Conservation (phyloP, 2,329 filamentous ascomycete species). For the Talaromyces verruculosus region DNA sequence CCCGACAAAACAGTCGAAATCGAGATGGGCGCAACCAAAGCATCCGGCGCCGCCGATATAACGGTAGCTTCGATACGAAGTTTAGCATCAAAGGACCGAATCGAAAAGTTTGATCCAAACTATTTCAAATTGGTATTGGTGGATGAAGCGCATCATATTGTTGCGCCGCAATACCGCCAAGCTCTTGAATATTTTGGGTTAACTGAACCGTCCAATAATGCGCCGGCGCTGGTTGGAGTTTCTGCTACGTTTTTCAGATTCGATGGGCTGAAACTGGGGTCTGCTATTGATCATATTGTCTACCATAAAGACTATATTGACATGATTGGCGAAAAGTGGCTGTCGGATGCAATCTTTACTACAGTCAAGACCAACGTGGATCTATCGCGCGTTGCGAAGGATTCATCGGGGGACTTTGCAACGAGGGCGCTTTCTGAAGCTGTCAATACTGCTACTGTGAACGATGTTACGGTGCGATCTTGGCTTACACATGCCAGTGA, state of each 20-base stretch:
- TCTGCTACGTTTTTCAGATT: constrained; percentile 79
- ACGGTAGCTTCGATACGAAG: constrained; percentile 89
- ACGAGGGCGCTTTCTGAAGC: constrained; percentile 71
- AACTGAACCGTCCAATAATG: constrained; percentile 48
- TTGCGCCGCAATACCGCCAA: constrained; percentile 75
- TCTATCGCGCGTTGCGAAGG: constrained; percentile 67
- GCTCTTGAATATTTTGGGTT: constrained; percentile 78
- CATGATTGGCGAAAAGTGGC: constrained; percentile 87
- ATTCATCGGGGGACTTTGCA: constrained; percentile 74
- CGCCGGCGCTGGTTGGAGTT: constrained; percentile 78
- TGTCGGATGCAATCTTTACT: constrained; percentile 89
- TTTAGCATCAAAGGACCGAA: constrained; percentile 71
- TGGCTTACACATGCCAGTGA: constrained; percentile 76
- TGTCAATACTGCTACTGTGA: constrained; percentile 79
- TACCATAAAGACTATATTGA: constrained; percentile 85
- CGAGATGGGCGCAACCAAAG: constrained; percentile 80
- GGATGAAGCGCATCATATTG: constrained; percentile 96
- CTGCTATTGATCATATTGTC: constrained; percentile 90
- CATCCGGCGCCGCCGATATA: constrained; percentile 82
- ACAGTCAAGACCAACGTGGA: constrained; percentile 83
- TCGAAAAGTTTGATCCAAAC: constrained; percentile 77
- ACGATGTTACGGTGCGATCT: constrained; percentile 78
- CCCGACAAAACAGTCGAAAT: constrained; percentile 80
- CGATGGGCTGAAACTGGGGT: constrained; percentile 77
- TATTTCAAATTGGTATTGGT: constrained; percentile 88